A percentile compares a stretch with the other conserved stretches of the same genome.
These are phyloP conservation scores for Postia placenta DNA, from an alignment of 768 basidiomycete genomes.

Conservation along the genomic window DNA sequence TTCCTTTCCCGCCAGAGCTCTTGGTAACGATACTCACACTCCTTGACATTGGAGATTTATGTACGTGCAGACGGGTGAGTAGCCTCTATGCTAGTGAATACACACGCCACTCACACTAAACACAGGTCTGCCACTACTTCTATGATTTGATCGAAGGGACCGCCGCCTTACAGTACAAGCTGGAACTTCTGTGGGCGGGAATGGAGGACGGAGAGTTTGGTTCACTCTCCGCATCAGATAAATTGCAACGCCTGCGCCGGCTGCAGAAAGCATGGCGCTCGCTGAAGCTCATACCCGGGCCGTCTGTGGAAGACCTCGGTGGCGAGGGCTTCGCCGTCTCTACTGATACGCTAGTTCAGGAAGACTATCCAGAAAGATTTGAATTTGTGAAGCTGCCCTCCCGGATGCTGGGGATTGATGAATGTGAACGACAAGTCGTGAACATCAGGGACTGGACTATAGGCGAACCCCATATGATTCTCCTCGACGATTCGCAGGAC, in stretches of 20 bases:
- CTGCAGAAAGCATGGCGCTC: slow-evolving; percentile 18
- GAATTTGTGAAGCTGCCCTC: slow-evolving; percentile 49
- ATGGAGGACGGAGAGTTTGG: slow-evolving; percentile 33
- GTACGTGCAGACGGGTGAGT: too few species aligned
- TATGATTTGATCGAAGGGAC: slow-evolving; percentile 11
- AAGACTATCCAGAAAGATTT: too few species aligned
- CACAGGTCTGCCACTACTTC: slow-evolving; percentile 16
- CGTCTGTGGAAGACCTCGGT: slow-evolving; percentile 47
- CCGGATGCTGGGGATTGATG: slow-evolving; percentile 37
- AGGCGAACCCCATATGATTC: too few species aligned
- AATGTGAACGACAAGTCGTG: too few species aligned
- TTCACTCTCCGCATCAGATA: slow-evolving; percentile 24
- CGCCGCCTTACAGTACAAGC: slow-evolving; percentile 17
- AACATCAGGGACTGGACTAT: too few species aligned
- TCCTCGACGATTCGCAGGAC: too few species aligned
- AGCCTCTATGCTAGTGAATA: too few species aligned
- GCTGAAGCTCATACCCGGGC: slow-evolving; percentile 8
- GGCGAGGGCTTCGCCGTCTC: slow-evolving; percentile 53
- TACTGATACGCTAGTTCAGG: slow-evolving; percentile 22
- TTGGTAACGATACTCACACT: too few species aligned
- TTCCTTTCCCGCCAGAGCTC: too few species aligned
- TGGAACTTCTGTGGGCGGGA: slow-evolving; percentile 34
- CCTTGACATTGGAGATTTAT: too few species aligned
- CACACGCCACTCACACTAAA: too few species aligned
- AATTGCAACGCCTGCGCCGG: slow-evolving; percentile 30